Conservation (phyloP, 495 filamentous ascomycete genomes). For the Penicillium bovifimosum region DNA sequence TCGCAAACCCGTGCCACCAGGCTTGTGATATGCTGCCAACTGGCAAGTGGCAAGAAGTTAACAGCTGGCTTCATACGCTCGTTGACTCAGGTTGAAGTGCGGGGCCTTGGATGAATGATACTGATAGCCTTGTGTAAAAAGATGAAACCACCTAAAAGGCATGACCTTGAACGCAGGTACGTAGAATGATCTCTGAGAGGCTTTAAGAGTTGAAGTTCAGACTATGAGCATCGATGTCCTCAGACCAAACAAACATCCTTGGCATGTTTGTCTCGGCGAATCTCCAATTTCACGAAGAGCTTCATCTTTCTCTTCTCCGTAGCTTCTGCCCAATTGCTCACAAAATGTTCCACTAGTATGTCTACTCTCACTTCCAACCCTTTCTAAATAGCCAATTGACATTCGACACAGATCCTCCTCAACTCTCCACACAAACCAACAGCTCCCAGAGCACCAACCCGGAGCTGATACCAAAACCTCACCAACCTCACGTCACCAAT, state of each 20-base stretch:
- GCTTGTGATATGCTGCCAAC: no score
- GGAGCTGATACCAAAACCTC: background rate
- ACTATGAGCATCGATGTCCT: no score
- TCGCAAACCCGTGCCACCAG: no score
- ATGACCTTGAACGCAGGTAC: no score
- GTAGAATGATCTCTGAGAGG: no score
- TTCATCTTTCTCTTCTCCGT: slow-evolving; percentile 16
- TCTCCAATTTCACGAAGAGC: slow-evolving; percentile 12
- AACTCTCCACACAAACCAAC: background rate
- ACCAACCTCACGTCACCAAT: background rate
- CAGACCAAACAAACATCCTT: background rate
- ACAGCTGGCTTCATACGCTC: no score
- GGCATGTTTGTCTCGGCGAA: slow-evolving; percentile 14
- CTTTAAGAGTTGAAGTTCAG: no score
- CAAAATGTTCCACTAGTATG: slow-evolving; percentile 6
- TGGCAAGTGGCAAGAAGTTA: no score
- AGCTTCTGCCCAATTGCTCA: slow-evolving; percentile 3
- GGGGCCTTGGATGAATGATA: no score
- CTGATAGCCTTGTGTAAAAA: no score
- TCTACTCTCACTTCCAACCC: background rate
- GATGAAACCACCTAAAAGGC: no score
- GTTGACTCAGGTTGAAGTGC: no score
- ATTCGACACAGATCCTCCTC: background rate
- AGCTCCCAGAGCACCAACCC: slow-evolving; percentile 2
- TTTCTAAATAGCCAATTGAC: background rate